Base-by-base conservation (phyloP, 345 rosid genomes). In the Acer negundo region DNA sequence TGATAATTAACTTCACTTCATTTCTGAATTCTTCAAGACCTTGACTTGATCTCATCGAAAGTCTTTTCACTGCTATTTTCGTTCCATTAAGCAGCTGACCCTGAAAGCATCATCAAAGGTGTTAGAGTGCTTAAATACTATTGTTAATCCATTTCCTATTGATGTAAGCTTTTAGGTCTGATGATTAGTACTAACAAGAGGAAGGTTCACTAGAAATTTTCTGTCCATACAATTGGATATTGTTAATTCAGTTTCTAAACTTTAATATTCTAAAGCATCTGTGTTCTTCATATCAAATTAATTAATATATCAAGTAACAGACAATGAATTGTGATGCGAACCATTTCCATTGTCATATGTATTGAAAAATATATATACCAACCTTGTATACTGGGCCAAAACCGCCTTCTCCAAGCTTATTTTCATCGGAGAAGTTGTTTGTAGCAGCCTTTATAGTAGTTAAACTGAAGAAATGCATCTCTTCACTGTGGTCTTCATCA, bases 341-440 rank as follows among this genome's bases (percentile, higher is more conserved):
- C 35, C 35, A 31, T 31, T 31, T 31, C 35, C 3, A 31, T 31
- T 31, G 35, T 31, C 35, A 31, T 3, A 35, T 35, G 5, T 35
- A 35, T 35, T 6, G 5, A 35, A 4, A 4, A 4, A 35, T 35
- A 35, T 35, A 35, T 35, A 8, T 47, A 64, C 1, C 0, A 38
- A 87, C 90, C 89, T 79, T 81, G 75, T 85, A 87, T 69, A 89
- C 92, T 0, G 85, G 87, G 28, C 92, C 92, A 49, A 87, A 87
- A 26, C 92, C 90, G 1, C 92, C 88, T 84, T 89, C 82, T 49
- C 89, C 90, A 62, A 89, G 85, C 81, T 86, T 89, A 53, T 89
- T 89, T 7, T 11, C 79, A 62, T 42, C 35, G 0, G 86, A 83
- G 82, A 89, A 89, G 51, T 82, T 63, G 80, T 83, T 81, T 28